These are phyloP conservation scores for Paecilomyces dactylethromorphus DNA, from an alignment of 2,329 filamentous ascomycete genomes.

Conservation along the genomic window DNA sequence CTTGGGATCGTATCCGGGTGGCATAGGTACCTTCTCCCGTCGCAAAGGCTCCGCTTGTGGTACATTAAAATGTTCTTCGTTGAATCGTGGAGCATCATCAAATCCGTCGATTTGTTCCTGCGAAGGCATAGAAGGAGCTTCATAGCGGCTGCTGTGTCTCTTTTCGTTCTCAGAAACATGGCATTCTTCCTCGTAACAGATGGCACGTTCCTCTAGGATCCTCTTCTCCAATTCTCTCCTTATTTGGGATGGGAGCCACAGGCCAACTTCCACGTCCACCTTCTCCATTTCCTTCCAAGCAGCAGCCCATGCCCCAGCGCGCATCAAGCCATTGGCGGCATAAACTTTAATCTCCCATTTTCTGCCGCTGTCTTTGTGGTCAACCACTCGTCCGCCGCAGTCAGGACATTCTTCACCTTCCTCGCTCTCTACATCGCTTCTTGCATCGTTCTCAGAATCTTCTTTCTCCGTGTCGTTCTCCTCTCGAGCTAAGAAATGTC, in stretches of 20 bases:
- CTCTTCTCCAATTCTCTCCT: constrained; percentile 44
- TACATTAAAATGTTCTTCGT: not conserved
- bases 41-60: constrained; percentile 1
- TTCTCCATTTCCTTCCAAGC: constrained; percentile 98
- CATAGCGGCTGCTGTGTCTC: constrained; percentile 10
- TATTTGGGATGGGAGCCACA: constrained; percentile 53
- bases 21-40: constrained; percentile 2
- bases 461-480: constrained; percentile 20
- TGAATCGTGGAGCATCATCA: not conserved
- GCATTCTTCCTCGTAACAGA: constrained; percentile 13
- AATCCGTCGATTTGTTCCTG: constrained; percentile 17
- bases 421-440: constrained; percentile 28
- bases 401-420: constrained; percentile 43
- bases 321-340: constrained; percentile 91
- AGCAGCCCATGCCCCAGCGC: constrained; percentile 81
- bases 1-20: constrained; percentile 2
- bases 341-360: constrained; percentile 73
- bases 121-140: not conserved
- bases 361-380: constrained; percentile 41
- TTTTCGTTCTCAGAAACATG: constrained; percentile 9
- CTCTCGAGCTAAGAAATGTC: constrained; percentile 46
- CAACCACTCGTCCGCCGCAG: constrained; percentile 43
- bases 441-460: constrained; percentile 10
- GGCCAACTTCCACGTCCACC: constrained; percentile 88
- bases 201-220: constrained; percentile 34